phyloP scores from a whole-genome alignment of 2,329 filamentous ascomycete genomes.

The Talaromyces sp. region DNA sequence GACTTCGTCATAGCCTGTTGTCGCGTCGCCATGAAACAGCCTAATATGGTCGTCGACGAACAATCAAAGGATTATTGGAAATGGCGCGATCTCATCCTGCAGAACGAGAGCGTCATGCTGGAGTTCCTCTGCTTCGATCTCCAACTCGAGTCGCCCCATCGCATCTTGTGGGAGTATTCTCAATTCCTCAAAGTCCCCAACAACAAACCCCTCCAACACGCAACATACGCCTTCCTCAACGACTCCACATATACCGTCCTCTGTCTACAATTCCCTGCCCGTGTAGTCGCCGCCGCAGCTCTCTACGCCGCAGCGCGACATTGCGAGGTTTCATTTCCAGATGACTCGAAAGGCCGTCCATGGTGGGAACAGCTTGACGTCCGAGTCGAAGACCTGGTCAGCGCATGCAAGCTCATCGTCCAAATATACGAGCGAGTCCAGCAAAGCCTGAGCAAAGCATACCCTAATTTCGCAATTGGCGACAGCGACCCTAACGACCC shows the following conservation, averaged over 20 bases:
- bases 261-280: constrained; percentile 76
- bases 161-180: constrained; percentile 78
- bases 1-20: constrained; percentile 93
- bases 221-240: constrained; percentile 91
- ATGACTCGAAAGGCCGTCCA: constrained; percentile 72
- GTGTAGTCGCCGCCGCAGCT: constrained; percentile 80
- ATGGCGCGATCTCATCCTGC: constrained; percentile 91
- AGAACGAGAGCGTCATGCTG: constrained; percentile 89
- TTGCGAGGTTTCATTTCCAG: constrained; percentile 69
- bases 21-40: constrained; percentile 91
- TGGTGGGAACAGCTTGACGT: constrained; percentile 87
- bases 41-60: constrained; percentile 87
- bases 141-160: constrained; percentile 85
- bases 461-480: constrained; percentile 33
- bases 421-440: constrained; percentile 53
- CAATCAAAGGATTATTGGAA: constrained; percentile 98
- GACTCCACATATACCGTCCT: constrained; percentile 84
- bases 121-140: constrained; percentile 93
- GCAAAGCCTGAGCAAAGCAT: constrained; percentile 48
- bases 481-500: constrained; percentile 27
- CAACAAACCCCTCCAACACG: constrained; percentile 79
- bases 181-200: constrained; percentile 72
- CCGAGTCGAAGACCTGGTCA: constrained; percentile 68
- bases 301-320: constrained; percentile 85
- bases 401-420: constrained; percentile 75